A percentile compares a stretch with the other conserved stretches of the same genome.
phyloP scores from a whole-genome alignment of 176 grass and related monocot genomes.

The Tillandsia leiboldiana region DNA sequence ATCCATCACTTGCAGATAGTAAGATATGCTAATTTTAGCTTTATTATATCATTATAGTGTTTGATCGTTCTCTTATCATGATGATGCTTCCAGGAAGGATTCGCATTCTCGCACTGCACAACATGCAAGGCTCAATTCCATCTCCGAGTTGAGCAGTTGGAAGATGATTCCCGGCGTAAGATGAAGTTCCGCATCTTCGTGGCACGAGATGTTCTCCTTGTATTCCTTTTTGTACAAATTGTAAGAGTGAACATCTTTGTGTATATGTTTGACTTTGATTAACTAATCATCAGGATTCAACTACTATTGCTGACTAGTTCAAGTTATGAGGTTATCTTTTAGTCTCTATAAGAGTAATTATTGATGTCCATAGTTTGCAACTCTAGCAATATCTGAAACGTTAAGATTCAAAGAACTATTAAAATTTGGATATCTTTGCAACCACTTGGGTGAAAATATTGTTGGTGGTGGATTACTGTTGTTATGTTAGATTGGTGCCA shows the following conservation, averaged over 20 bases:
- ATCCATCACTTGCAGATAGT: too few relatives aligned
- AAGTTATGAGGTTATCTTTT: neutral
- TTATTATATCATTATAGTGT: too few relatives aligned
- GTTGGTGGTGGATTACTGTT: neutral
- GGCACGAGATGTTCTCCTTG: slow-evolving; percentile 85
- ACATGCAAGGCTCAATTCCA: slow-evolving; percentile 98
- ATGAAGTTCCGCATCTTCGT: slow-evolving; percentile 92
- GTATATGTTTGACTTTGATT: neutral
- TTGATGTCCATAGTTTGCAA: neutral
- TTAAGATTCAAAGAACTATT: neutral
- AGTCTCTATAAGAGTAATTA: neutral
- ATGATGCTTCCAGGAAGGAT: slow-evolving; percentile 57
- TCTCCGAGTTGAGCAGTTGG: slow-evolving; percentile 69
- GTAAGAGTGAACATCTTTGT: slow-evolving; percentile 32
- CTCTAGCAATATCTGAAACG: neutral
- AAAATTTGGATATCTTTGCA: neutral
- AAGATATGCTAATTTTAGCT: too few relatives aligned
- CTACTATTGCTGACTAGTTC: neutral
- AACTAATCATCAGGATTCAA: neutral
- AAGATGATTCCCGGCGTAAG: slow-evolving; percentile 95
- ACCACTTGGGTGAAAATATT: neutral
- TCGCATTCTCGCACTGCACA: slow-evolving; percentile 94
- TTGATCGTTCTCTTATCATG: too few relatives aligned
- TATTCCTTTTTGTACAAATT: slow-evolving; percentile 84
- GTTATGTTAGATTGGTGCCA: neutral